Percentiles rank a stretch among this genome's conserved stretches.
Evolutionary conservation across 495 filamentous ascomycete species (phyloP).

Genomic region (Neurospora cerealis): DNA sequence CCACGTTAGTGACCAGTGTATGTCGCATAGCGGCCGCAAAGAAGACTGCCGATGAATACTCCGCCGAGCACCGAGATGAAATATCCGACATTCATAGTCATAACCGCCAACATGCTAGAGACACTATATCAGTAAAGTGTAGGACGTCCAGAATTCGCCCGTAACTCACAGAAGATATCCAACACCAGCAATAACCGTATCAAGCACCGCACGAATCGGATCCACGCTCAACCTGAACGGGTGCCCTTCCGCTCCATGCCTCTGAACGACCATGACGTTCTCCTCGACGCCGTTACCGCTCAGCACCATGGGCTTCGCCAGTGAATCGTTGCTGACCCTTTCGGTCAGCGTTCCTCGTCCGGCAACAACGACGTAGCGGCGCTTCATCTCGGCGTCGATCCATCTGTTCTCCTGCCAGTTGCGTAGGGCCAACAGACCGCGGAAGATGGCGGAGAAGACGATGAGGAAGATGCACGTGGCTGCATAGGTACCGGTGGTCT

Average conservation of each 20-base stretch:
- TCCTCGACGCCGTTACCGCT: constrained; percentile 65
- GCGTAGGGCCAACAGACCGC: constrained; percentile 59
- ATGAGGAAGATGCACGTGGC: constrained; percentile 84
- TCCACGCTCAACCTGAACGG: constrained; percentile 78
- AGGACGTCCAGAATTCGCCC: neutral
- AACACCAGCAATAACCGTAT: constrained; percentile 60
- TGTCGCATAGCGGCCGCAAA: constrained; percentile 56
- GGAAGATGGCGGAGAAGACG: constrained; percentile 56
- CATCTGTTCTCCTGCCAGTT: constrained; percentile 39
- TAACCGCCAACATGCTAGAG: constrained; percentile 89
- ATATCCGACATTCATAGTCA: constrained; percentile 97
- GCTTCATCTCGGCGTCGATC: constrained; percentile 53
- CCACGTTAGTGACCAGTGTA: constrained; percentile 23
- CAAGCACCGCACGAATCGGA: constrained; percentile 58
- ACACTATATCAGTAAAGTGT: constrained; percentile 4
- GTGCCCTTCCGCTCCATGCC: constrained; percentile 32
- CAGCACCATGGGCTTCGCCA: constrained; percentile 47
- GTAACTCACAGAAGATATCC: constrained; percentile 78
- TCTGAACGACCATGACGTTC: constrained; percentile 57
- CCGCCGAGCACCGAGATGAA: constrained; percentile 80
- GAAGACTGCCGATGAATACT: constrained; percentile 73
- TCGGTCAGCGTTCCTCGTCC: constrained; percentile 50
- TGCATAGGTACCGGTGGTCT: constrained; percentile 56
- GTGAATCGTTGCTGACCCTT: constrained; percentile 38
- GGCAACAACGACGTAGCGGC: constrained; percentile 65